Evolutionary conservation across 2,329 filamentous ascomycete genomes (phyloP), one percentile per base, ranked within the genome.

Genomic region (Penicillium sp.): DNA sequence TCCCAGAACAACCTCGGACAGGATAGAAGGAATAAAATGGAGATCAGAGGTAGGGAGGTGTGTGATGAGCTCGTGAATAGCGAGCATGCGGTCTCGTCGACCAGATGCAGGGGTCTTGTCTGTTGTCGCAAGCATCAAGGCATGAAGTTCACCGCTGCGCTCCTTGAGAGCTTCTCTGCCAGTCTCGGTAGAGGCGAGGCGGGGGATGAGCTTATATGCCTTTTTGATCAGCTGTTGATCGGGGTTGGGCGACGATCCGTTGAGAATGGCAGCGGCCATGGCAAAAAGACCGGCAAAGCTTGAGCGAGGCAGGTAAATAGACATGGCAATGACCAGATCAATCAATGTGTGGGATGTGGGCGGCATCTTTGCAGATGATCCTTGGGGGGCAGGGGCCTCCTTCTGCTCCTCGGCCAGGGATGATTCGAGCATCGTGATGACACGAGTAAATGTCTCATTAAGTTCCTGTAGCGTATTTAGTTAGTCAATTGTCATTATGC

Each of bases 161-260:
- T 92, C 87, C 59, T 82, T 75, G 2, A 99, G 82, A 3, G 93
- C 92, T n/a, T 80, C 76, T 62, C 84, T 85, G 42, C 94, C 94
- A 45, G 83, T 84, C 29, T 90, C 85, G 1, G 92, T 96, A 60
- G 90, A 88, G 1, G 90, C 88, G 36, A 99, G 83, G 51, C 94
- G 88, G 3, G 94, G 93, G 47, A 99, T 95, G 48, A 99, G 84
- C 79, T 97, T 97, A 80, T 99, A 99, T 0, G 94, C 93, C 77
- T 99, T 99, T 84, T 99, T 99, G 74, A 97, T 93, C 31, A 99
- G 79, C 72, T 97, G 93, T 9, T 93, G 89, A 69, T 97, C 93
- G 33, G 69, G 70, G 37, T 72, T 70, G 13, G 74, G 65, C 3
- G 63, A 63, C 13, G 58, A 52, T 68, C 88, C 90, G 71, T 88